A percentile compares a stretch with the other conserved stretches of the same genome.
phyloP scores from a whole-genome alignment of 805 yeast genomes.

The Tetrapisispora fleetii region DNA sequence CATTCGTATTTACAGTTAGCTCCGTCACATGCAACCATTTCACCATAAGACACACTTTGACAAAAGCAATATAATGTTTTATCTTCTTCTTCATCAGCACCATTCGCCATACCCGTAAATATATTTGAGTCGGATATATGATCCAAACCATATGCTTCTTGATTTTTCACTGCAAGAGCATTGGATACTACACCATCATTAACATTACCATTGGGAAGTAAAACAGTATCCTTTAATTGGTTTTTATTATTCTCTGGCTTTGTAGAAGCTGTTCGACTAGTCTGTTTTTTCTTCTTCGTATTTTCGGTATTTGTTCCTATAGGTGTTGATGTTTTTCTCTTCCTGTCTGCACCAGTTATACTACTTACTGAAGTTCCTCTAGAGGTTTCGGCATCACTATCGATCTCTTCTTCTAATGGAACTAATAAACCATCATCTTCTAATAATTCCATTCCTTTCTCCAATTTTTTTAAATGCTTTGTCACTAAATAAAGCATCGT shows the following conservation, averaged over 20 bases:
- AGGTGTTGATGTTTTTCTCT: slow-evolving; percentile 13
- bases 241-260: background rate
- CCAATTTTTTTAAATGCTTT: slow-evolving; percentile 64
- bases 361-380: slow-evolving; percentile 23
- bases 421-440: slow-evolving; percentile 78
- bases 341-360: slow-evolving; percentile 10
- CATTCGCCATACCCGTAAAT: slow-evolving; percentile 22
- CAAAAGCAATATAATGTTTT: slow-evolving; percentile 79
- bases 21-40: slow-evolving; percentile 94
- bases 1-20: slow-evolving; percentile 82
- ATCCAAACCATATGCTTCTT: slow-evolving; percentile 11
- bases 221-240: background rate
- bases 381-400: slow-evolving; percentile 21
- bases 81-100: slow-evolving; percentile 44
- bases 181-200: slow-evolving; percentile 1
- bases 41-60: slow-evolving; percentile 88
- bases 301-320: slow-evolving; percentile 5
- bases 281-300: slow-evolving; percentile 18
- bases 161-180: slow-evolving; percentile 3
- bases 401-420: slow-evolving; percentile 35
- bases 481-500: slow-evolving; percentile 72
- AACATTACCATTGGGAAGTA: background rate
- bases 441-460: slow-evolving; percentile 62
- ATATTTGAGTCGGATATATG: slow-evolving; percentile 24
- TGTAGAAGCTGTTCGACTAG: slow-evolving; percentile 7